Base-by-base conservation (phyloP, 2,329 filamentous ascomycete genomes). In the Raffaelea ambrosiae region DNA sequence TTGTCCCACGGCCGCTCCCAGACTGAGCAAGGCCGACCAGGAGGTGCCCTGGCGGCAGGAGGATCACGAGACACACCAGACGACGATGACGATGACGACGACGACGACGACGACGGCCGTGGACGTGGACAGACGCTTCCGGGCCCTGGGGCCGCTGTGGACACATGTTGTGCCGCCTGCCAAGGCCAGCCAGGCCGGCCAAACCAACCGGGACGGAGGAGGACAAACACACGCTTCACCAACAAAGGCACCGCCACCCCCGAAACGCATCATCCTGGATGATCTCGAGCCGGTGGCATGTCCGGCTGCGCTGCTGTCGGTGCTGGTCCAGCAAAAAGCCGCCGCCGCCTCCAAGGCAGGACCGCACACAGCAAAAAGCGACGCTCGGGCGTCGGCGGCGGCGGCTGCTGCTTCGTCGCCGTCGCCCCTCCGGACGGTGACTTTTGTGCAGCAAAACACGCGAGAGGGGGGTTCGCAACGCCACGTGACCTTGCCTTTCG, bases 141-240 rank as follows among this genome's bases (percentile, higher is more conserved):
- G 74, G 9, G 81, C 83, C 0, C 66, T 91, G 14, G 82, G 81
- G 0, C 68, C 78, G 4, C 62, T 87, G 5, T 94, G 87, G 86
- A 83, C 57, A 56, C 40, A 58, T 63, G 1, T 43, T 16, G 26
- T n/a, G 7, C n/a, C n/a, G n/a, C n/a, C n/a, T n/a, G n/a, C n/a
- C n/a, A n/a, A n/a, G n/a, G n/a, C n/a, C n/a, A n/a, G n/a, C n/a
- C n/a, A n/a, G n/a, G n/a, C n/a, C n/a, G n/a, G n/a, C n/a, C n/a
- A n/a, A n/a, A n/a, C n/a, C n/a, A n/a, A n/a, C n/a, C n/a, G n/a
- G n/a, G n/a, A n/a, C n/a, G n/a, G n/a, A n/a, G n/a, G n/a, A n/a
- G n/a, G n/a, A n/a, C n/a, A n/a, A n/a, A n/a, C n/a, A n/a, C n/a
- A n/a, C n/a, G n/a, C n/a, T n/a, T n/a, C n/a, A n/a, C n/a, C n/a